Percentiles rank a stretch among this genome's conserved stretches.
Conservation (phyloP, 306 rosid genomes). For the Rosa rugosa region DNA sequence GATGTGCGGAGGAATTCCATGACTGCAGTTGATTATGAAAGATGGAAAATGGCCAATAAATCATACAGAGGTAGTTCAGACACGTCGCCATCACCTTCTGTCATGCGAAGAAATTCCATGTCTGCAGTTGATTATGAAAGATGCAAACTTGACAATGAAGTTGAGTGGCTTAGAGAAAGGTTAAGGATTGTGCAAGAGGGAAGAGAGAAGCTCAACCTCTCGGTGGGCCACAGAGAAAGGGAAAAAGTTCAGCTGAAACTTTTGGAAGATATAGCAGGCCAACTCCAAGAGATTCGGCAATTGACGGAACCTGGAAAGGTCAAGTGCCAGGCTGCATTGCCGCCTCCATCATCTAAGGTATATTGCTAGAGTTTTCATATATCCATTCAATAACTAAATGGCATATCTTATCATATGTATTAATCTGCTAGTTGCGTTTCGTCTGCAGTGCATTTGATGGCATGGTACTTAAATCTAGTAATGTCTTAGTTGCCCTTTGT, state of each 20-base stretch:
- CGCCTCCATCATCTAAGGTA: conserved; percentile 48
- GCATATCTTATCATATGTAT: not conserved
- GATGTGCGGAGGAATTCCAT: conserved; percentile 45
- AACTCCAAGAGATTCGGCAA: conserved; percentile 42
- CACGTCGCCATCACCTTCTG: not conserved
- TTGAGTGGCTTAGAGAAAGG: conserved; percentile 53
- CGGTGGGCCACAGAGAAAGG: conserved; percentile 35
- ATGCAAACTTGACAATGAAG: conserved; percentile 48
- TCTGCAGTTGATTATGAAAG: conserved; percentile 51
- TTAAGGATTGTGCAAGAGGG: conserved; percentile 43
- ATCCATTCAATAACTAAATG: not conserved
- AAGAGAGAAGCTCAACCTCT: conserved; percentile 50
- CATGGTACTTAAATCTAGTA: not conserved
- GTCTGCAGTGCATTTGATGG: conserved; percentile 9
- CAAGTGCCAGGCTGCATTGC: conserved; percentile 37
- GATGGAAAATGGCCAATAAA: conserved; percentile 41
- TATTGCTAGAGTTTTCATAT: not conserved
- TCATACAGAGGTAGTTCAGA: conserved; percentile 8
- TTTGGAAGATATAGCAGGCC: conserved; percentile 40
- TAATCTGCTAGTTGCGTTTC: not conserved
- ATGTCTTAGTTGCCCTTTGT: not conserved
- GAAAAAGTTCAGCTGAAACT: conserved; percentile 38
- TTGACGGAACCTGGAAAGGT: conserved; percentile 38
- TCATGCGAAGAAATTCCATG: conserved; percentile 46
- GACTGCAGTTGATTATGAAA: conserved; percentile 51